Base-by-base conservation (phyloP, 2,329 filamentous ascomycete species). In the Exophiala spinifera region DNA sequence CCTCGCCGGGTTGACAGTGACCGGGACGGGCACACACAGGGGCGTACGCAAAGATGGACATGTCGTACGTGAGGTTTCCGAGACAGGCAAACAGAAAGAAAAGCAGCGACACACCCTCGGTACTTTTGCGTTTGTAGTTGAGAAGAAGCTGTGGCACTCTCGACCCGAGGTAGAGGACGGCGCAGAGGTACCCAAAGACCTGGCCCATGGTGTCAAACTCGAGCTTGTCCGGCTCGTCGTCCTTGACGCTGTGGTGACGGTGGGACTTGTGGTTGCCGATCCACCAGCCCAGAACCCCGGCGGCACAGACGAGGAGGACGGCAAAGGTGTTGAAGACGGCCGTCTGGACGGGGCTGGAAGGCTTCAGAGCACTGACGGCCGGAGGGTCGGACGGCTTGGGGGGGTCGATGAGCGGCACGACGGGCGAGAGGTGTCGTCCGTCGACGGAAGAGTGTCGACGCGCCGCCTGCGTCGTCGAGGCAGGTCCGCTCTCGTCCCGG, bases 61-160 rank as follows among this genome's bases (percentile, higher is more conserved):
- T 76, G 15, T 96, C 91, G 66, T 95, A 97, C 0, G 91, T 96
- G 61, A 96, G 71, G 69, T 99, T 99, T 1, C 94, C 94, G 4
- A 97, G 83, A 68, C 92, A 97, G 3, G 94, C 94, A 69, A 99
- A 97, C 19, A 97, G 77, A 75, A 97, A 97, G 74, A 97, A 99
- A 10, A 97, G 80, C 74, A 96, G 85, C 61, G 88, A 92, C 17
- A 99, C 86, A 3, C 94, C 94, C 52, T 97, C 91, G 1, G 91
- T 96, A 40, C 87, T 91, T 74, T 95, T 95, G 59, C 94, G 86
- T 17, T 89, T 84, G 75, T 89, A 95, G 72, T 97, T 99, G 49
- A 97, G 82, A 6, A 96, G 78, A 1, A 99, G 79, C 74, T 99
- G 94, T 0, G 94, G 94, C 5, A 97, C 73, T 7, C 94, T 87